A percentile compares a stretch with the other conserved stretches of the same genome.
These are phyloP conservation scores for Spizellomyces punctatus DNA, from an alignment of 192 early-diverging fungal species.

Conservation along the genomic window DNA sequence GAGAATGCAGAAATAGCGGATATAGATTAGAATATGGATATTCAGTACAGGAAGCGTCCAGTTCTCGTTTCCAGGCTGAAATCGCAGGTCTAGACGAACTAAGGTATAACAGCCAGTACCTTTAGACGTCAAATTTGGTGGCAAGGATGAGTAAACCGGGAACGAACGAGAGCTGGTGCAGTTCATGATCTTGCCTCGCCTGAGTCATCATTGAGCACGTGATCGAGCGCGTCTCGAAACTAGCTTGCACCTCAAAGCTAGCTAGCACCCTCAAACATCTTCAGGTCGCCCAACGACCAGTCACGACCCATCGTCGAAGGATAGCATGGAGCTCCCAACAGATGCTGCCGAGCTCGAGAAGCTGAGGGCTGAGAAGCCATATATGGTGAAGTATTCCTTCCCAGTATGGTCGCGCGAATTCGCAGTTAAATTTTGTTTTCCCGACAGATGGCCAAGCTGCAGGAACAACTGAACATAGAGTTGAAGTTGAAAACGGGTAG, in stretches of 20 bases:
- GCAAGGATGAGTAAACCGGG: not conserved
- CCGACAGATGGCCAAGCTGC: conserved; percentile 27
- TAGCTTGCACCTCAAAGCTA: too few species aligned
- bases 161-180: not conserved
- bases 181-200: not conserved
- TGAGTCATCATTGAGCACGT: too few species aligned
- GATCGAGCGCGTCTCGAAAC: too few species aligned
- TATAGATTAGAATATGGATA: too few species aligned
- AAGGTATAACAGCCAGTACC: too few species aligned
- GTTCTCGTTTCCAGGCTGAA: too few species aligned
- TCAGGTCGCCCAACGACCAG: too few species aligned
- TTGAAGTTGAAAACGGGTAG: conserved; percentile 33
- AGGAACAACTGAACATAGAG: conserved; percentile 34
- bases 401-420: not conserved
- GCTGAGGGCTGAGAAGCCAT: conserved; percentile 23
- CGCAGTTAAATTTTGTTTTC: not conserved
- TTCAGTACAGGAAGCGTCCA: too few species aligned
- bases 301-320: not conserved
- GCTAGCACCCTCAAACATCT: too few species aligned
- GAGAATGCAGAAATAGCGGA: too few species aligned
- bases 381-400: conserved; percentile 6
- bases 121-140: too few species aligned
- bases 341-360: conserved; percentile 6
- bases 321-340: not conserved
- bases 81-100: too few species aligned